Conservation (phyloP, 1,284 basidiomycete species). For the Paramarasmius palmivorus region DNA sequence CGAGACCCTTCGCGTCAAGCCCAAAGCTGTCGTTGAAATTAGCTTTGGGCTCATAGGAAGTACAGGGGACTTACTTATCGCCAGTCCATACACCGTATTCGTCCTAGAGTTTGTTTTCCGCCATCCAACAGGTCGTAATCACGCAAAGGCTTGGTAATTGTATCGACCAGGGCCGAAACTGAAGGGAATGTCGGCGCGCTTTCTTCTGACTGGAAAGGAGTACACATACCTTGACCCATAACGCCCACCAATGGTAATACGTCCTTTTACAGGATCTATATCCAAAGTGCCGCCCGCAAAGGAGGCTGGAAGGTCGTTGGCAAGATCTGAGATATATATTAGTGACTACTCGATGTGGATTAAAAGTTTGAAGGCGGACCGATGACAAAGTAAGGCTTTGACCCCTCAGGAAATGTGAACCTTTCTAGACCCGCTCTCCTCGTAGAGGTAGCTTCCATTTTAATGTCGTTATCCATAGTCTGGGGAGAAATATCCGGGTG, state of each 20-base stretch:
- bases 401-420: conserved; percentile 62
- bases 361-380: not conserved
- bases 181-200: not conserved
- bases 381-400: conserved; percentile 59
- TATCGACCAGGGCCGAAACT: conserved; percentile 62
- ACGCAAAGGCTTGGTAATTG: conserved; percentile 66
- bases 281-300: conserved; percentile 64
- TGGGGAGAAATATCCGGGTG: conserved; percentile 64
- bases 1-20: conserved; percentile 62
- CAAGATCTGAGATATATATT: conserved; percentile 40
- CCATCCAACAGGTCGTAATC: conserved; percentile 64
- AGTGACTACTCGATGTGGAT: not conserved
- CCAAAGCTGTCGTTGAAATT: conserved; percentile 40
- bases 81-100: conserved; percentile 71
- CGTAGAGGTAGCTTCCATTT: conserved; percentile 70
- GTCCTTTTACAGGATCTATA: conserved; percentile 55
- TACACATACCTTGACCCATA: conserved; percentile 58
- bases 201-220: not conserved
- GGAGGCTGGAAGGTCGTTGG: conserved; percentile 62
- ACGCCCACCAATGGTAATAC: conserved; percentile 60
- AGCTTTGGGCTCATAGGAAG: not conserved
- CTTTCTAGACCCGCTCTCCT: conserved; percentile 66
- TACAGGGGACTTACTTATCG: conserved; percentile 41
- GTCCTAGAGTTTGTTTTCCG: conserved; percentile 55
- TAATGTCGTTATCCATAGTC: conserved; percentile 53